Evolutionary conservation across 208 protist species (phyloP).

Genomic region (Acanthamoeba divionensis): DNA sequence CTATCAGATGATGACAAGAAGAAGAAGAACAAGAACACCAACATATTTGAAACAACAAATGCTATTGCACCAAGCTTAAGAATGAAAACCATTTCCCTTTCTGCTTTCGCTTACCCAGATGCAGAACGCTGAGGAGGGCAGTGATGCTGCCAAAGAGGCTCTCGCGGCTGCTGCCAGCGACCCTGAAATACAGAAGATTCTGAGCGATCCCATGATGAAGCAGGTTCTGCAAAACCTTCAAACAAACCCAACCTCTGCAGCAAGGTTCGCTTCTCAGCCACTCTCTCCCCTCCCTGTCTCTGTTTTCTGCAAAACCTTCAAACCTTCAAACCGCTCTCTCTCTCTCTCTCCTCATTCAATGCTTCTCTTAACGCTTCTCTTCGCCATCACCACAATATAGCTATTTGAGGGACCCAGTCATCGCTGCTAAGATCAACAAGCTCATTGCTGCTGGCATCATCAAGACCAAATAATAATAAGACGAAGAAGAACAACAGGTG

Average conservation of each 20-base stretch:
- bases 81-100: neutral
- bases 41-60: too few species aligned
- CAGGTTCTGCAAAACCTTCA: constrained; percentile 31
- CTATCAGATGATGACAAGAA: neutral
- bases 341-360: neutral
- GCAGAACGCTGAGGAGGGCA: constrained; percentile 62
- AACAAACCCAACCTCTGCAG: neutral
- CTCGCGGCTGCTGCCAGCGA: constrained; percentile 89
- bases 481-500: too few species aligned
- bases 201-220: constrained; percentile 56
- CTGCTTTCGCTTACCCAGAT: neutral
- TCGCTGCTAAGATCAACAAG: constrained; percentile 92
- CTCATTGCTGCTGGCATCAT: too few species aligned
- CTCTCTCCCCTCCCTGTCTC: too few species aligned
- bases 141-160: constrained; percentile 79
- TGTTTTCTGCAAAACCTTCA: neutral
- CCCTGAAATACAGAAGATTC: constrained; percentile 89
- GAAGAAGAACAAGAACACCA: neutral
- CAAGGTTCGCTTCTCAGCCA: neutral
- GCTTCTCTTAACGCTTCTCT: neutral
- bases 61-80: too few species aligned
- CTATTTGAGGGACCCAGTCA: constrained; percentile 85
- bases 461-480: too few species aligned
- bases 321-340: neutral
- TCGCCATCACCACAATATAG: too few species aligned